Conservation (phyloP, 441 rosid genomes). For the Kokia cookei region DNA sequence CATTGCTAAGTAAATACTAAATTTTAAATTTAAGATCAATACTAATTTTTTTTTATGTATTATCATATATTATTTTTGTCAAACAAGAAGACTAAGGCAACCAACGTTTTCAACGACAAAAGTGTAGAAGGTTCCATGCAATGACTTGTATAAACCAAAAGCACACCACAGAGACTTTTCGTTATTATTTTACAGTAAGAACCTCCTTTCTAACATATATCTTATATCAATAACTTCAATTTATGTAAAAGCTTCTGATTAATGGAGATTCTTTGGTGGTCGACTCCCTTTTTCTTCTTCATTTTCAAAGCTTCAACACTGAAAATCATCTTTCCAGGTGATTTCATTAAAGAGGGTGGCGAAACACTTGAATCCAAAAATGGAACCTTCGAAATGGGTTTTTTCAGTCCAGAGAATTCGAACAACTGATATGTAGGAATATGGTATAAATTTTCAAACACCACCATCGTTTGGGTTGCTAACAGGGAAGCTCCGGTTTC, state of each 20-base stretch:
- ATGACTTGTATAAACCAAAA: neutral
- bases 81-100: neutral
- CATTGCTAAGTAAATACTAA: too few relatives aligned
- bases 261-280: neutral
- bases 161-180: neutral
- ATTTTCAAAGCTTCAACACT: neutral
- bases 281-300: neutral
- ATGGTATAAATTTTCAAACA: slow-evolving; percentile 28
- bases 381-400: slow-evolving; percentile 39
- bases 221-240: neutral
- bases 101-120: neutral
- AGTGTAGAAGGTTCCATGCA: neutral
- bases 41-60: too few relatives aligned
- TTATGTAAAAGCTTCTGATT: neutral
- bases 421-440: slow-evolving; percentile 34
- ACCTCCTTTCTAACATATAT: neutral
- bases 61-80: neutral
- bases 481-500: slow-evolving; percentile 15
- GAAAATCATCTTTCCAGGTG: neutral
- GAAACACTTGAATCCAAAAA: slow-evolving; percentile 26
- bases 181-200: neutral
- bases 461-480: slow-evolving; percentile 31
- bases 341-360: neutral
- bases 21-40: too few relatives aligned
- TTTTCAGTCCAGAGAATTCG: slow-evolving; percentile 27